Evolutionary conservation across 1,284 basidiomycete species (phyloP).

Genomic region (Ceratobasidium sp.): DNA sequence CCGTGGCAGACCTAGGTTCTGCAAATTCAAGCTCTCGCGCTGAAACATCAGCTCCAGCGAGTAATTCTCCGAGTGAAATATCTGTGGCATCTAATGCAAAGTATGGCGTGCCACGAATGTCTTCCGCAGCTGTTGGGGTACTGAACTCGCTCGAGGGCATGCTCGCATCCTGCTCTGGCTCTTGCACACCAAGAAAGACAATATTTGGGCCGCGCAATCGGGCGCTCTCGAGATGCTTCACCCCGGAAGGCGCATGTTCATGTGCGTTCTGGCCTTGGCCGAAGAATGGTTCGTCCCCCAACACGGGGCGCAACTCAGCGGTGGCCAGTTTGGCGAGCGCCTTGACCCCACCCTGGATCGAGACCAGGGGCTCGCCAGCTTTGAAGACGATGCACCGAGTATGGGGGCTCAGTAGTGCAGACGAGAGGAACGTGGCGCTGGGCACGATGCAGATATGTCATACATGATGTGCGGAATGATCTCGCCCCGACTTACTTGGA

Average conservation of each 20-base stretch:
- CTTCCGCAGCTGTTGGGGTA: conserved; percentile 60
- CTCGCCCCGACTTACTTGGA: conserved; percentile 26
- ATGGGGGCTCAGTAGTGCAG: conserved; percentile 68
- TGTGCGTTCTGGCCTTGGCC: conserved; percentile 73
- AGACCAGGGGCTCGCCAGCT: conserved; percentile 72
- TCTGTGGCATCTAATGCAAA: conserved; percentile 83
- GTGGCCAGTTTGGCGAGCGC: conserved; percentile 69
- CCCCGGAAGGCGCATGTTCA: conserved; percentile 55
- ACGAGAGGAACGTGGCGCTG: conserved; percentile 78
- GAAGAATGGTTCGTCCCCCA: conserved; percentile 69
- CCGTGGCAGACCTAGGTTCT: conserved; percentile 76
- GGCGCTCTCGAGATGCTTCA: conserved; percentile 71
- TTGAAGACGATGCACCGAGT: conserved; percentile 84
- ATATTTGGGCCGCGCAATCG: conserved; percentile 71
- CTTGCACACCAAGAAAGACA: conserved; percentile 85
- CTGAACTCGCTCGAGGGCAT: conserved; percentile 73
- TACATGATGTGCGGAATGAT: not conserved
- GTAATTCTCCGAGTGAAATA: conserved; percentile 59
- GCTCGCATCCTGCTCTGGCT: conserved; percentile 65
- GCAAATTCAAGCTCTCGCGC: conserved; percentile 67
- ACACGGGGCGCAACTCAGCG: conserved; percentile 63
- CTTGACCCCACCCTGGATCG: conserved; percentile 54
- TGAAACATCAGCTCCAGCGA: conserved; percentile 63
- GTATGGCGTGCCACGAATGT: conserved; percentile 79
- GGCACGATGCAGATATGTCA: conserved; percentile 52